Evolutionary conservation across 164 flowering plant species (phyloP), one percentile per base, ranked within the genome.

Genomic region (Magnolia kwangsiensis): DNA sequence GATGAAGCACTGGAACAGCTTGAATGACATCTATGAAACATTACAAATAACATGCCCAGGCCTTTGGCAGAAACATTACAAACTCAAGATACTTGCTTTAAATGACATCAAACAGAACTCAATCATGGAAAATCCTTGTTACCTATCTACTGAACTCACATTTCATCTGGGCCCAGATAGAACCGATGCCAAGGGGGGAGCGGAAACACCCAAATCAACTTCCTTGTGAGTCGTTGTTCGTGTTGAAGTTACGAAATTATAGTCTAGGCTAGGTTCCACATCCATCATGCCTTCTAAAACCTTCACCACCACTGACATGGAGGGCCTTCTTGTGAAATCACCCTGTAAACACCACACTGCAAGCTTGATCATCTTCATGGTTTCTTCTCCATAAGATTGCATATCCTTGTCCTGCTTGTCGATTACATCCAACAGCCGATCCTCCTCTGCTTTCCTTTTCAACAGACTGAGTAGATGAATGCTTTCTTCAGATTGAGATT

Each of bases 231-330:
- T 23, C 11, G 37, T n/a, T 65, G 75, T 49, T 77, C 78, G 18
- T 65, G 63, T 66, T 72, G 64, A 21, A 16, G 61, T 76, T 63
- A 71, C 71, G 72, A 23, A 77, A 9, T 19, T 74, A 24, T 72
- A 58, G 19, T 58, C 65, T 0, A 72, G 19, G 64, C 58, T 7
- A 18, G 70, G 50, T 21, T 69, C 77, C 13, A 74, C 20, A 8
- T 80, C 78, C 59, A 64, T 58, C 4, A 55, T 45, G 14, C 78
- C 84, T 65, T 81, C 83, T 63, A 83, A 66, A 27, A 72, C 78
- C 51, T 83, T 83, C 9, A 78, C 76, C 50, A 76, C 83, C 21
- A 45, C 37, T 8, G 83, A 78, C 81, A 80, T 83, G 0, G 70
- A 11, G 1, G 81, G 82, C 67, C 79, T 76, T 71, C 73, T 74